These are phyloP conservation scores for Pilasporangium apinafurcum DNA, from an alignment of 352 stramenopile genomes.

Conservation along the genomic window DNA sequence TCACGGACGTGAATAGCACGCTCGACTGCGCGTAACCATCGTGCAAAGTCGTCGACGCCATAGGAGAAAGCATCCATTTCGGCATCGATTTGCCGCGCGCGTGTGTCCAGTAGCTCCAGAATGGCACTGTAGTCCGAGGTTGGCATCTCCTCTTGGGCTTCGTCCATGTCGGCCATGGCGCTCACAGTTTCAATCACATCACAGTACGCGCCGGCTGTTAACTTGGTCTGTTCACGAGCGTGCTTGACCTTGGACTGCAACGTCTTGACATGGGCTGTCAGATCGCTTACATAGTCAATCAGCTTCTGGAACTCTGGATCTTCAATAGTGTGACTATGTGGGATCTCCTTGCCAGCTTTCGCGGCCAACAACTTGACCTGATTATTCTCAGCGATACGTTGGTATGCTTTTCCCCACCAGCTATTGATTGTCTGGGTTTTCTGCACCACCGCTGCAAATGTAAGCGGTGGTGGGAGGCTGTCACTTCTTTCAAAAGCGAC, in stretches of 20 bases:
- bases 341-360: conserved; percentile 36
- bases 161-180: conserved; percentile 59
- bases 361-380: conserved; percentile 59
- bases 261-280: conserved; percentile 48
- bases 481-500: conserved; percentile 11
- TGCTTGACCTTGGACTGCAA: conserved; percentile 57
- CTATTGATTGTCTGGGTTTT: conserved; percentile 65
- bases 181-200: conserved; percentile 76
- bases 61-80: conserved; percentile 64
- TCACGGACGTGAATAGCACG: conserved; percentile 68
- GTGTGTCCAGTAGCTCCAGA: conserved; percentile 62
- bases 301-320: conserved; percentile 65
- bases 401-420: conserved; percentile 80
- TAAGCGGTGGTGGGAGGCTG: conserved; percentile 12
- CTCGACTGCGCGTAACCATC: conserved; percentile 69
- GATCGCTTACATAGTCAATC: conserved; percentile 56
- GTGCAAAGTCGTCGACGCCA: conserved; percentile 61
- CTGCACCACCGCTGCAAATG: conserved; percentile 42
- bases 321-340: conserved; percentile 38
- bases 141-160: conserved; percentile 53
- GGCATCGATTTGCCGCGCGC: conserved; percentile 62
- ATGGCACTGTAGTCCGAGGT: conserved; percentile 60
- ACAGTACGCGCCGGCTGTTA: conserved; percentile 70
- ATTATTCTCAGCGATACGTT: conserved; percentile 78
- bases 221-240: conserved; percentile 63